Percentiles rank a stretch among this genome's conserved stretches.
Conservation (phyloP, 2,329 filamentous ascomycete species). For the Claviceps citrina region DNA sequence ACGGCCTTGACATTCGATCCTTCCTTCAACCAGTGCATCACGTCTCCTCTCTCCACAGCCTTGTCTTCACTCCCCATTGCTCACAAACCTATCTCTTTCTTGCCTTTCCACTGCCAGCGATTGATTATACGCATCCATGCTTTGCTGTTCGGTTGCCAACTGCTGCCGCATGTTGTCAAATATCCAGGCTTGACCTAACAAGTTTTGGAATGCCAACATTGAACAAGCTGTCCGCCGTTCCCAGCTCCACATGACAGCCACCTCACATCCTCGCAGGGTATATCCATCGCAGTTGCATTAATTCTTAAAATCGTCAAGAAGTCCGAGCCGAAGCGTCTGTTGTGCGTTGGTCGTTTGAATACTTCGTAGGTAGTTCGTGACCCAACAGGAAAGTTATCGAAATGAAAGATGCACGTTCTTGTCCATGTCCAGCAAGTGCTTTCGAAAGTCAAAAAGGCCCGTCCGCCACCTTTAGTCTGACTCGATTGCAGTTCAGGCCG, state of each 20-base stretch:
- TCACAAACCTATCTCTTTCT: conserved; percentile 12
- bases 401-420: conserved; percentile 15
- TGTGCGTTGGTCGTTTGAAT: conserved; percentile 17
- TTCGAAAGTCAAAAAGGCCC: background rate
- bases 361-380: conserved; percentile 17
- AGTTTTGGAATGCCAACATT: background rate
- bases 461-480: background rate
- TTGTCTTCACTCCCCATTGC: conserved; percentile 13
- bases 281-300: conserved; percentile 27
- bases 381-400: conserved; percentile 17
- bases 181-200: background rate
- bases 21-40: background rate
- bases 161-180: conserved; percentile 1
- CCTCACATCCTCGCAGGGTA: conserved; percentile 25
- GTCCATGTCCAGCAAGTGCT: conserved; percentile 5
- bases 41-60: conserved; percentile 7
- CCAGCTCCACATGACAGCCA: conserved; percentile 20
- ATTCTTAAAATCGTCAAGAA: conserved; percentile 19
- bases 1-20: background rate
- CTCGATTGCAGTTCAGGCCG: background rate
- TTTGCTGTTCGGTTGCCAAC: conserved; percentile 4
- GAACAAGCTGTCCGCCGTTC: conserved; percentile 4
- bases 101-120: conserved; percentile 18
- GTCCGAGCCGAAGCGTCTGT: conserved; percentile 21
- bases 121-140: conserved; percentile 4